Evolutionary conservation across 106 monocot species (phyloP).

Genomic region (Allium fistulosum): DNA sequence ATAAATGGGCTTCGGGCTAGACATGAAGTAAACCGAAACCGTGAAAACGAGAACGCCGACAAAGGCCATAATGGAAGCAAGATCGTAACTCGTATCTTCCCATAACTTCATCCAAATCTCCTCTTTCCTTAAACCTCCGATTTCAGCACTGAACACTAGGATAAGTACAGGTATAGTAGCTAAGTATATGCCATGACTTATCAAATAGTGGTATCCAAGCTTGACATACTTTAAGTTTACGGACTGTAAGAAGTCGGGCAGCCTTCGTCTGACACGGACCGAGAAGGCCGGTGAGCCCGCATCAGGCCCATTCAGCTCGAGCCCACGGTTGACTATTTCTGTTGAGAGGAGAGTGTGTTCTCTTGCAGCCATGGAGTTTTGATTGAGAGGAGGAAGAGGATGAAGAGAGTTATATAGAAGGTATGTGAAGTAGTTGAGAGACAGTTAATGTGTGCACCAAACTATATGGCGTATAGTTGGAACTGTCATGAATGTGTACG

Average conservation of each 20-base stretch:
- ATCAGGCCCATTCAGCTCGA: constrained; percentile 71
- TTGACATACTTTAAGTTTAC: constrained; percentile 95
- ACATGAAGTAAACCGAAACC: constrained; percentile 73
- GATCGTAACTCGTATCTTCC: constrained; percentile 81
- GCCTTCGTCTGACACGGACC: constrained; percentile 65
- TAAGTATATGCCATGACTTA: constrained; percentile 78
- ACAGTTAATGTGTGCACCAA: constrained; percentile 8
- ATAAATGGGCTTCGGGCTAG: constrained; percentile 65
- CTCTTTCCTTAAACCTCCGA: constrained; percentile 75
- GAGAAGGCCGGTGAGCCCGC: constrained; percentile 87
- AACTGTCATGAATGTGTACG: constrained; percentile 7
- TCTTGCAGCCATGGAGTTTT: constrained; percentile 15
- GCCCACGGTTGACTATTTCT: constrained; percentile 93
- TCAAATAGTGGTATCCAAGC: constrained; percentile 90
- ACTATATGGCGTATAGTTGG: constrained; percentile 9
- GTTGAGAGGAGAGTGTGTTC: constrained; percentile 71
- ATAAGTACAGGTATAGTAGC: constrained; percentile 73
- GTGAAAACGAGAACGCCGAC: constrained; percentile 67
- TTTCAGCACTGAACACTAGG: constrained; percentile 70
- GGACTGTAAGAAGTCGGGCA: constrained; percentile 95
- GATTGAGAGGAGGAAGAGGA: background rate
- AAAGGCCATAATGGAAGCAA: constrained; percentile 72
- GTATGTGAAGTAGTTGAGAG: background rate
- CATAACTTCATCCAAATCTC: constrained; percentile 81
- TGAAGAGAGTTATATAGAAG: background rate